Percentiles rank a stretch among this genome's conserved stretches.
phyloP scores from a whole-genome alignment of 1,139 yeast species.

The Candida frijolesensis region DNA sequence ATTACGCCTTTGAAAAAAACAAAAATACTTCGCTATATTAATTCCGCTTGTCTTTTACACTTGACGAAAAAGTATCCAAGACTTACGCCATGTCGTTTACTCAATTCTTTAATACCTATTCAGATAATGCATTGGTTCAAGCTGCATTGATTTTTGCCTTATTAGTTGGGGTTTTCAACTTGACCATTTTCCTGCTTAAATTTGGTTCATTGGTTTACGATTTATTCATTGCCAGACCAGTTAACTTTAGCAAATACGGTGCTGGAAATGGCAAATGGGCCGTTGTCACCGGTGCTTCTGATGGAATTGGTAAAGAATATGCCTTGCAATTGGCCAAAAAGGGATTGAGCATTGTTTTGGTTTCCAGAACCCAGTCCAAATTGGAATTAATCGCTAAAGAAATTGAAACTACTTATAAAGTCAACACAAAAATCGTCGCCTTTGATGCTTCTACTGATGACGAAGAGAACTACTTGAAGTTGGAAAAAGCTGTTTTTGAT shows the following conservation, averaged over 20 bases:
- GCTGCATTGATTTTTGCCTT: conserved; percentile 37
- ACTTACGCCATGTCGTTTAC: conserved; percentile 16
- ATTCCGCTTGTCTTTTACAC: background rate
- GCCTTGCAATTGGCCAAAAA: conserved; percentile 81
- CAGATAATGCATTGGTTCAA: conserved; percentile 23
- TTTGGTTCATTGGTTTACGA: conserved; percentile 52
- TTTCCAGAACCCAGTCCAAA: conserved; percentile 82
- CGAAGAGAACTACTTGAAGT: conserved; percentile 52
- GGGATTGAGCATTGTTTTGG: conserved; percentile 81
- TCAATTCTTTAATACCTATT: conserved; percentile 19
- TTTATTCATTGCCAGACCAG: conserved; percentile 64
- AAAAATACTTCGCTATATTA: background rate
- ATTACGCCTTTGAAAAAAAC: background rate
- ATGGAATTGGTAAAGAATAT: conserved; percentile 95
- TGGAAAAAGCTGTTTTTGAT: conserved; percentile 45
- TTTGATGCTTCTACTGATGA: conserved; percentile 73
- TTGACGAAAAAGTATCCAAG: background rate
- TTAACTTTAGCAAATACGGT: conserved; percentile 72
- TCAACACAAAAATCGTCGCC: conserved; percentile 67
- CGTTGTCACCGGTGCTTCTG: conserved; percentile 94
- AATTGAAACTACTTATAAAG: conserved; percentile 59
- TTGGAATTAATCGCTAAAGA: conserved; percentile 69
- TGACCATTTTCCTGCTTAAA: conserved; percentile 42
- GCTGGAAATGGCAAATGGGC: conserved; percentile 72
- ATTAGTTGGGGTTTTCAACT: conserved; percentile 54